Percentiles rank a stretch among this genome's conserved stretches.
phyloP scores from a whole-genome alignment of 2,329 filamentous ascomycete genomes.

The Aspergillus awamori region DNA sequence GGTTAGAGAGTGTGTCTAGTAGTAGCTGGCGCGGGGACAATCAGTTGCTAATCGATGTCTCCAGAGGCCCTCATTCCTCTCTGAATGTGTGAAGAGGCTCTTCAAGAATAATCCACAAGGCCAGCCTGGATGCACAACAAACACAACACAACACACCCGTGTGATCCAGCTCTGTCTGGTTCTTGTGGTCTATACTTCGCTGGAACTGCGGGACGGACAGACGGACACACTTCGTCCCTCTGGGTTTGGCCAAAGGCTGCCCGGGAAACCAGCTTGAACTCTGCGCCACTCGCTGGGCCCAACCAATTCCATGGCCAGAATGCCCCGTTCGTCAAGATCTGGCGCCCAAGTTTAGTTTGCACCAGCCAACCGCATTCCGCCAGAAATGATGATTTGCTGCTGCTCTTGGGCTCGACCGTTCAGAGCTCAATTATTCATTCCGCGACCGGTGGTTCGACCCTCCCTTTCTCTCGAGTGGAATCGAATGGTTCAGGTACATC shows the following conservation, averaged over 20 bases:
- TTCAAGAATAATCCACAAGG: not conserved
- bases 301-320: conserved; percentile 6
- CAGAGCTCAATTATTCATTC: not conserved
- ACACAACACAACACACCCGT: not conserved
- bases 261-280: conserved; percentile 7
- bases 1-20: not conserved
- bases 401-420: not conserved
- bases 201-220: not conserved
- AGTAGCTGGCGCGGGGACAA: not conserved
- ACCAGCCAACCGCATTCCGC: conserved; percentile 5
- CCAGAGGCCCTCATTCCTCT: not conserved
- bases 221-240: not conserved
- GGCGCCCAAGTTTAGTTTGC: conserved; percentile 5
- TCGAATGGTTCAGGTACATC: conserved; percentile 1
- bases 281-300: not conserved
- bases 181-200: not conserved
- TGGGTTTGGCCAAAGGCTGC: not conserved
- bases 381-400: conserved; percentile 1
- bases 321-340: conserved; percentile 2
- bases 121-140: not conserved
- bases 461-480: not conserved
- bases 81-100: not conserved
- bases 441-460: conserved; percentile 4
- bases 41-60: not conserved
- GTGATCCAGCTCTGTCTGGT: not conserved